Base-by-base conservation (phyloP, 2,329 filamentous ascomycete species). In the Trichoderma arundinaceum region DNA sequence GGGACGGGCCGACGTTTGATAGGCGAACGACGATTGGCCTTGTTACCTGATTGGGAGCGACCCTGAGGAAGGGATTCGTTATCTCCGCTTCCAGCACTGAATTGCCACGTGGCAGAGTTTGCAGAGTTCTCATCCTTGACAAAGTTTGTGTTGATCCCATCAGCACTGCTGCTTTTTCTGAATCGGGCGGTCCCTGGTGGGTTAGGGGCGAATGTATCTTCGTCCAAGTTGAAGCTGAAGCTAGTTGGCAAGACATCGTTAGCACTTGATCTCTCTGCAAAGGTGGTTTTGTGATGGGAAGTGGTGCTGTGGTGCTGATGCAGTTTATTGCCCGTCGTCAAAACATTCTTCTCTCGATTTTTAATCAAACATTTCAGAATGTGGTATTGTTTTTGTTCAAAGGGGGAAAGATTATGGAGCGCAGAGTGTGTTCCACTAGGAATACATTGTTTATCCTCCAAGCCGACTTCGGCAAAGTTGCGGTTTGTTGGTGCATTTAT, bases 131-230 rank as follows among this genome's bases (percentile, higher is more conserved):
- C 82, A 13, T 82, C 81, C 4, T 83, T 78, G 19, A 81, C 82
- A 74, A 89, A 89, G 44, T 78, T 84, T 17, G 86, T 89, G 74
- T 87, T 86, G 69, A 89, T 89, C 59, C 84, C 86, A 65, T 89
- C 86, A 19, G 83, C 77, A 70, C 84, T 88, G 65, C 76, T 82
- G 67, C 48, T 62, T 22, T 81, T 81, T 44, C 77, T 72, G 67
- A 87, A 86, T 2, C 74, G 74, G 48, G 77, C 74, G 41, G 73
- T 75, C 19, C 76, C 72, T n/a, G 77, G 72, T 9, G 76, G 74
- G 6, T 78, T 74, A 38, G 71, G 70, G 10, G 72, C 70, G 61
- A 81, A 80, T 0, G 77, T 77, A 46, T 82, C 79, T 64, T 82
- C 77, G 66, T 81, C 76, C 65, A 80, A 68, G 41, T 80, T 73